A percentile compares a stretch with the other conserved stretches of the same genome.
Evolutionary conservation across 73 alveolate species (phyloP).

Genomic region (Urostyla sp.): DNA sequence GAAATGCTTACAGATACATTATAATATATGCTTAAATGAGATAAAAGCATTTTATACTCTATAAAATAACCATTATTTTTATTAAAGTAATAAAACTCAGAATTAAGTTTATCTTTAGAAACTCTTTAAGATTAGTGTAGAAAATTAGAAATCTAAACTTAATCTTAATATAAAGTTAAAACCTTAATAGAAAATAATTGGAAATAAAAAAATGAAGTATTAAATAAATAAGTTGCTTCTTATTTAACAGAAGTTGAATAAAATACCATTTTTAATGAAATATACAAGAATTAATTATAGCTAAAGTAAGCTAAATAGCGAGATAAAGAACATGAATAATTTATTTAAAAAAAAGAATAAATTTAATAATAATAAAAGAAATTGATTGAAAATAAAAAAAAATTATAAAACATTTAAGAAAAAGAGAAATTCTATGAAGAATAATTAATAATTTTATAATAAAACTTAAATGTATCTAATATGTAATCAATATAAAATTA

Average conservation of each 20-base stretch:
- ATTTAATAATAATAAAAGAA: background rate
- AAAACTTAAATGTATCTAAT: constrained; percentile 19
- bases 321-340: background rate
- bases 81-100: background rate
- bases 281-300: constrained; percentile 24
- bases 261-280: constrained; percentile 38
- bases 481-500: background rate
- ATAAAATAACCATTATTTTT: background rate
- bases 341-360: background rate
- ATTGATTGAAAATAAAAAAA: background rate
- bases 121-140: background rate
- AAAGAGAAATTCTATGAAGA: constrained; percentile 5
- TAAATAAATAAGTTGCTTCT: constrained; percentile 21
- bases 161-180: background rate
- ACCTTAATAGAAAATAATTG: background rate
- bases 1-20: constrained; percentile 22
- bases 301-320: background rate
- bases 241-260: constrained; percentile 41
- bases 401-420: background rate
- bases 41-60: constrained; percentile 4
- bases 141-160: background rate
- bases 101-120: background rate
- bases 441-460: background rate
- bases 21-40: constrained; percentile 24
- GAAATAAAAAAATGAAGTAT: constrained; percentile 14